Base-by-base conservation (phyloP, 2,329 filamentous ascomycete species). In the Neocatenulostroma microsporum region DNA sequence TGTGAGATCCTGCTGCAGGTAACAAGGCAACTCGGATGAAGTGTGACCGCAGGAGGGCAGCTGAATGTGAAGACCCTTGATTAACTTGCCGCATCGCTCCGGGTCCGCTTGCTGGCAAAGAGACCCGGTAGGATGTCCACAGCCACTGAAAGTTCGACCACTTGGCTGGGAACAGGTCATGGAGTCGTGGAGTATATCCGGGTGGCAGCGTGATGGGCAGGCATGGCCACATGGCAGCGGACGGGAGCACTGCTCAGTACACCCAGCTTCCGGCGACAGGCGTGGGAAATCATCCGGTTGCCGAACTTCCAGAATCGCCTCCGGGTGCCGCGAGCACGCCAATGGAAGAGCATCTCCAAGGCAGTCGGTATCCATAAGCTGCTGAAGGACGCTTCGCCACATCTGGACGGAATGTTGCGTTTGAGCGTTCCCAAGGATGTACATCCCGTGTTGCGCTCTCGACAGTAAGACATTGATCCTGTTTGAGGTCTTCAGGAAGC, bases 61-160 rank as follows among this genome's bases (percentile, higher is more conserved):
- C 11, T 14, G 9, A 15, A 32, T 24, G 13, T 4, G 18, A 14
- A 21, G 9, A 23, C 60, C 67, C 56, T 62, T 80, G n/a, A 12
- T 13, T n/a, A 11, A 36, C 42, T 35, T 35, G 39, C 76, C 82
- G 87, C 14, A 64, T 66, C 32, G 75, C 64, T 0, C 62, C 62
- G 44, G 82, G 87, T 0, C 83, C 83, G 4, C 83, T 82, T 51
- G 87, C 80, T n/a, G n/a, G n/a, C n/a, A n/a, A n/a, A n/a, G n/a
- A n/a, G n/a, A n/a, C n/a, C n/a, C n/a, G n/a, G n/a, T n/a, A n/a
- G n/a, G n/a, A n/a, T n/a, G n/a, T n/a, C n/a, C n/a, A n/a, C n/a
- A n/a, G n/a, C n/a, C n/a, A n/a, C n/a, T n/a, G n/a, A n/a, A n/a
- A n/a, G n/a, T n/a, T n/a, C n/a, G n/a, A n/a, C n/a, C n/a, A n/a